Percentiles rank a stretch among this genome's conserved stretches.
These are phyloP conservation scores for Mucor plumbeus DNA, from an alignment of 371 early-diverging fungal species.

Conservation along the genomic window DNA sequence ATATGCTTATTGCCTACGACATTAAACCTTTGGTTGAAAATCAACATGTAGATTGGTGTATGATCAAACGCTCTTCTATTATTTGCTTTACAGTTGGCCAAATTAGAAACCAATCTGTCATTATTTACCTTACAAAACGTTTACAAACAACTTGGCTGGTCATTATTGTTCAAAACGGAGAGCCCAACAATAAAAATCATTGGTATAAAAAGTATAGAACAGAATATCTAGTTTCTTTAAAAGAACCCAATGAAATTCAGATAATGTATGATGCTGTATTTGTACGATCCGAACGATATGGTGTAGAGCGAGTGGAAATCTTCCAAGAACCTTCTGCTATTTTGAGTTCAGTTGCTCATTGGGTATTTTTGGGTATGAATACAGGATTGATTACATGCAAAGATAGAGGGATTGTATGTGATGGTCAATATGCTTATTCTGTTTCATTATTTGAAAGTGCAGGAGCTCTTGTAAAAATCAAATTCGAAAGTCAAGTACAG, in stretches of 20 bases:
- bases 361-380: slow-evolving; percentile 3
- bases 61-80: slow-evolving; percentile 19
- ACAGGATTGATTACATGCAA: background rate
- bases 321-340: background rate
- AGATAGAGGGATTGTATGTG: slow-evolving; percentile 8
- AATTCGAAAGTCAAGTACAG: slow-evolving; percentile 35
- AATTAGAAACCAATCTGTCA: slow-evolving; percentile 17
- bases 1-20: slow-evolving; percentile 21
- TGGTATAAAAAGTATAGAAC: slow-evolving; percentile 26
- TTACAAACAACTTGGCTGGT: slow-evolving; percentile 20
- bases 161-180: slow-evolving; percentile 4
- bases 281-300: slow-evolving; percentile 20
- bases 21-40: slow-evolving; percentile 1
- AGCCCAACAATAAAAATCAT: background rate
- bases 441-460: slow-evolving; percentile 11
- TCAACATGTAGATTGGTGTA: slow-evolving; percentile 12
- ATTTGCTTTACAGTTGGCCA: slow-evolving; percentile 22
- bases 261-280: slow-evolving; percentile 17
- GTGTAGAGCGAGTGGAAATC: slow-evolving; percentile 25
- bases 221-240: slow-evolving; percentile 19
- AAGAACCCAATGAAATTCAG: slow-evolving; percentile 19
- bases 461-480: slow-evolving; percentile 6
- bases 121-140: slow-evolving; percentile 21
- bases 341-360: background rate
- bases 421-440: slow-evolving; percentile 4